Conservation (phyloP, 768 basidiomycete genomes). For the Fomitopsis serialis region DNA sequence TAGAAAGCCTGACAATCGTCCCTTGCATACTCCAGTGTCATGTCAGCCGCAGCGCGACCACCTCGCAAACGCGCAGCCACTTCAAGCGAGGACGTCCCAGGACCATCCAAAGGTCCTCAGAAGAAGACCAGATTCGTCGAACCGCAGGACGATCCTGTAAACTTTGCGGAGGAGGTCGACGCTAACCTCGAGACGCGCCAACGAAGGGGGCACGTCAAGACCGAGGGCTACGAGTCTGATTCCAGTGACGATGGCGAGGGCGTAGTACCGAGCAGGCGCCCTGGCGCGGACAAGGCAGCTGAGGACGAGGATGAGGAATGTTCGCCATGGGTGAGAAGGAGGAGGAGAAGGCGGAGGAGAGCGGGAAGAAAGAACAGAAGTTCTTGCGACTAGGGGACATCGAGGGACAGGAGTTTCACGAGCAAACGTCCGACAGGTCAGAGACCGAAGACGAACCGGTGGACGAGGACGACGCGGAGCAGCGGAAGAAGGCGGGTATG, state of each 20-base stretch:
- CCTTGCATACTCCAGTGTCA: not conserved
- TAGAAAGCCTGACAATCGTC: not conserved
- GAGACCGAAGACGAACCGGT: conserved; percentile 44
- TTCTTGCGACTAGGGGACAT: conserved; percentile 90
- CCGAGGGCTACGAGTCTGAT: conserved; percentile 89
- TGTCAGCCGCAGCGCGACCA: conserved; percentile 20
- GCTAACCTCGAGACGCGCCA: conserved; percentile 59
- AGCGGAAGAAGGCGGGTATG: conserved; percentile 81
- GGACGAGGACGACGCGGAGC: conserved; percentile 76
- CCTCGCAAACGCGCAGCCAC: conserved; percentile 39
- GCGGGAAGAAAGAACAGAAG: conserved; percentile 54
- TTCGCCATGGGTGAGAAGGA: conserved; percentile 61
- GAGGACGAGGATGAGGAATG: conserved; percentile 71
- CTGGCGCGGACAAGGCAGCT: conserved; percentile 34
- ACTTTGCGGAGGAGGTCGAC: conserved; percentile 78
- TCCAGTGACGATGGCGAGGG: conserved; percentile 93
- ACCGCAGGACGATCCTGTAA: conserved; percentile 65
- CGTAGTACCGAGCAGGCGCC: conserved; percentile 77
- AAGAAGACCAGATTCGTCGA: conserved; percentile 82
- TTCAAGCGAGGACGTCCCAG: conserved; percentile 27
- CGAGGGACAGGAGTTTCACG: conserved; percentile 90
- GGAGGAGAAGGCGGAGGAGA: conserved; percentile 30
- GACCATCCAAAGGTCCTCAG: conserved; percentile 25
- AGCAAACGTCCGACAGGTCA: conserved; percentile 37
- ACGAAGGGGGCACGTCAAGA: conserved; percentile 72